phyloP scores from a whole-genome alignment of 2,329 filamentous ascomycete genomes.

The Phoma sp. region DNA sequence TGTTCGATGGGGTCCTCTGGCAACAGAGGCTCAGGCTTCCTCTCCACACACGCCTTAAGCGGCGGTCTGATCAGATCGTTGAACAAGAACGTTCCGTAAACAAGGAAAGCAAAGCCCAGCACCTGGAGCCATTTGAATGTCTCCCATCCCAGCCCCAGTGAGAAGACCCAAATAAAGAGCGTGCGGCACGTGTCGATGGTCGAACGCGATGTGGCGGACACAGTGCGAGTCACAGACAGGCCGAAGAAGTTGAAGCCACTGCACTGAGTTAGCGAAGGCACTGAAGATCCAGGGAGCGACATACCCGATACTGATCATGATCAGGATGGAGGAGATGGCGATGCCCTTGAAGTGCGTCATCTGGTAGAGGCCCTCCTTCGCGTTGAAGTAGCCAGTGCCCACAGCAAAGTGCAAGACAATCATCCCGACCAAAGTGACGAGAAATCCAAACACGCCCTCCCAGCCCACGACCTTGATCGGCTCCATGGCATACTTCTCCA shows the following conservation, averaged over 20 bases:
- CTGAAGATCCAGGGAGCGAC: slow-evolving; percentile 37
- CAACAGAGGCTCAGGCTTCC: slow-evolving; percentile 67
- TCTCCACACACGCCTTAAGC: slow-evolving; percentile 67
- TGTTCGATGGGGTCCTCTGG: slow-evolving; percentile 88
- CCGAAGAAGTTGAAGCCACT: slow-evolving; percentile 99
- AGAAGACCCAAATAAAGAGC: slow-evolving; percentile 97
- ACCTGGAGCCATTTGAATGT: slow-evolving; percentile 98
- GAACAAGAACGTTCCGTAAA: slow-evolving; percentile 96
- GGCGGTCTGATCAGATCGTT: slow-evolving; percentile 92
- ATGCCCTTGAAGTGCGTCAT: slow-evolving; percentile 75
- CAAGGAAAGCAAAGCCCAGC: slow-evolving; percentile 81
- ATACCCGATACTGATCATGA: slow-evolving; percentile 98
- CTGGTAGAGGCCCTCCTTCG: slow-evolving; percentile 81
- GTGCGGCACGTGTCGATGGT: slow-evolving; percentile 98
- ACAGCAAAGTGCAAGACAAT: slow-evolving; percentile 77
- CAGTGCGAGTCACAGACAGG: slow-evolving; percentile 84
- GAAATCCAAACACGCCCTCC: slow-evolving; percentile 92
- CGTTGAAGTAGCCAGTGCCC: slow-evolving; percentile 88
- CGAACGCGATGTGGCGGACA: slow-evolving; percentile 90
- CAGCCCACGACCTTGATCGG: slow-evolving; percentile 92
- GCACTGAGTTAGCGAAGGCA: slow-evolving; percentile 18
- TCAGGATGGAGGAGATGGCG: slow-evolving; percentile 78
- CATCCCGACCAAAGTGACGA: slow-evolving; percentile 79
- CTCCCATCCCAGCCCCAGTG: slow-evolving; percentile 92
- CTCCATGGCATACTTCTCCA: slow-evolving; percentile 78